Base-by-base conservation (phyloP, 805 yeast genomes). In the Kodamaea kaohsiungensis region DNA sequence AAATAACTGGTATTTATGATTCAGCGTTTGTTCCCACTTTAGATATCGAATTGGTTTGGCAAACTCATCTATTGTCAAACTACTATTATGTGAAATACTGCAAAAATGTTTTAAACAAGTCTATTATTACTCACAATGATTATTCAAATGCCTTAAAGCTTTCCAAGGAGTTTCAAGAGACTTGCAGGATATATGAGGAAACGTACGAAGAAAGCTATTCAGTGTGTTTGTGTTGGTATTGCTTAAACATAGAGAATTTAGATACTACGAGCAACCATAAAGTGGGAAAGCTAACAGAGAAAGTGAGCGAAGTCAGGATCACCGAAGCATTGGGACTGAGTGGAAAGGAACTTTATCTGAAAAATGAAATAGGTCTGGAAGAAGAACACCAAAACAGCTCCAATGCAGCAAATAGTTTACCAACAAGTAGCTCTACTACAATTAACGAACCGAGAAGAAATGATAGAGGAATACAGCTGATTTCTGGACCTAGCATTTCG, bases 11-110 rank as follows among this genome's bases (percentile, higher is more conserved):
- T 2, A 2, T 15, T 2, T 10, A 22, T 15, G 39, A 16, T 8
- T 16, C 38, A 8, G 56, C 49, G 53, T 45, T 58, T 17, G 65
- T 66, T 1, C 69, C 71, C 1, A 65, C 69, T 3, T 53, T 66
- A 39, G 70, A 67, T 40, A 64, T 67, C 27, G 69, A 66, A 33
- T 54, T 67, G 40, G 47, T 65, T 3, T 65, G 71, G 71, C 67
- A 62, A 45, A 67, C 71, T 4, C 70, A 67, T 48, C 68, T 63
- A 37, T 55, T 67, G 12, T 43, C 58, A 6, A 51, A 56, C 46
- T 47, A 48, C 43, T 38, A 48, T 17, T 65, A 66, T 48, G 53
- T 61, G 38, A 16, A 12, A 4, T 55, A 56, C 30, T 59, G 64
- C 49, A 38, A 55, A 8, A 64, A 56, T 30, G 57, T 53, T 27